These are phyloP conservation scores for Cadophora sp. DNA, from an alignment of 2,329 filamentous ascomycete genomes.

Conservation along the genomic window DNA sequence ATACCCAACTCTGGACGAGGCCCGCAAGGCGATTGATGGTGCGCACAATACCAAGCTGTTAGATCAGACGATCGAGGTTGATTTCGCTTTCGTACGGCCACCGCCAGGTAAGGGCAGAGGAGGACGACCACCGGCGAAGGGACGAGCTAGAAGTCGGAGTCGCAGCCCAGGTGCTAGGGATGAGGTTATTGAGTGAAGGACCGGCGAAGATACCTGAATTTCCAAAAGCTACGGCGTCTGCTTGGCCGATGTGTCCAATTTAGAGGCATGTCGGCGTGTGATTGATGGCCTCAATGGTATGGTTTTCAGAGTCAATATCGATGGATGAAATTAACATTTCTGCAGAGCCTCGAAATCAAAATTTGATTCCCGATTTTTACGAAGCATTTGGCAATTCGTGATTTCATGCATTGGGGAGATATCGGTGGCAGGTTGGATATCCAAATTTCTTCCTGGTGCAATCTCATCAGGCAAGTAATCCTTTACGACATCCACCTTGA, in stretches of 20 bases:
- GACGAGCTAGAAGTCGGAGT: constrained; percentile 43
- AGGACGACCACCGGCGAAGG: constrained; percentile 44
- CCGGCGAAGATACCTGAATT: constrained; percentile 16
- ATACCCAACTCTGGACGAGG: constrained; percentile 80
- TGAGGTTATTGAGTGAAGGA: constrained; percentile 36
- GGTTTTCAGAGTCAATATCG: constrained; percentile 45
- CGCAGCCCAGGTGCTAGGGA: constrained; percentile 42
- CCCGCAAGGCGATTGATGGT: constrained; percentile 80
- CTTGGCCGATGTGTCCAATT: constrained; percentile 36
- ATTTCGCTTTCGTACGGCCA: constrained; percentile 85
- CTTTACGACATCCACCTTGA: no score
- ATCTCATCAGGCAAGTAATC: neutral
- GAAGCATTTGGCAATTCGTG: neutral
- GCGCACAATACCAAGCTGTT: constrained; percentile 80
- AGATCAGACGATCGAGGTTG: constrained; percentile 80
- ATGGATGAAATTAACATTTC: neutral
- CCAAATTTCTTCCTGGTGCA: neutral
- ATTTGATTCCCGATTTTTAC: constrained; percentile 3
- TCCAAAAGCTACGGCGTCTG: constrained; percentile 7
- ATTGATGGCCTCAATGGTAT: constrained; percentile 32
- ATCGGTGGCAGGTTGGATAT: neutral
- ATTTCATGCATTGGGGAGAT: neutral
- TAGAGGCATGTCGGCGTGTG: constrained; percentile 37
- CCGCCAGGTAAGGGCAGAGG: constrained; percentile 65
- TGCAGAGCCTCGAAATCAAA: constrained; percentile 26